Evolutionary conservation across 1,139 yeast genomes (phyloP).

Genomic region (Yamadazyma dushanensis): DNA sequence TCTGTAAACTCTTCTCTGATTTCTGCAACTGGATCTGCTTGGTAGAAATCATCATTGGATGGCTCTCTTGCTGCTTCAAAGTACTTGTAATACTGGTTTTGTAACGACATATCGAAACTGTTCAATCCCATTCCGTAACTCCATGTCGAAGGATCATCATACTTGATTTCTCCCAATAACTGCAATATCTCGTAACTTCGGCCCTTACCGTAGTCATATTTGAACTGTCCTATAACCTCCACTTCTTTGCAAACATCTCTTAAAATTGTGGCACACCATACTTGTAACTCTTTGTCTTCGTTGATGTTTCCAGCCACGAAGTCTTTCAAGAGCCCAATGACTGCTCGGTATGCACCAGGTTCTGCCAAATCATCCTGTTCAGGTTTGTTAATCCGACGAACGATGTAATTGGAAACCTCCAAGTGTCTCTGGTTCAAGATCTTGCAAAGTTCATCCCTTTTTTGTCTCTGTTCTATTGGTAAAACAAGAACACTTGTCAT

Average conservation of each 20-base stretch:
- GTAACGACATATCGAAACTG: constrained; percentile 23
- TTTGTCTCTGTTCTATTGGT: constrained; percentile 36
- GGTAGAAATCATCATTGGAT: constrained; percentile 27
- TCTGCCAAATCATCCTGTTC: neutral
- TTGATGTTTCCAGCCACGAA: constrained; percentile 50
- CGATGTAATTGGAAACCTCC: constrained; percentile 23
- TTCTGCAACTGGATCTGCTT: constrained; percentile 33
- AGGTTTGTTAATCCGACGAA: constrained; percentile 17
- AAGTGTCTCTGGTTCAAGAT: constrained; percentile 12
- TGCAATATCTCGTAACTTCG: constrained; percentile 49
- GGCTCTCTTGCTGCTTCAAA: constrained; percentile 18
- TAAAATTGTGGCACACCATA: constrained; percentile 36
- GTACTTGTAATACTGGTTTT: constrained; percentile 42
- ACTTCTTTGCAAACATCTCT: constrained; percentile 31
- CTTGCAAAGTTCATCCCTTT: constrained; percentile 8
- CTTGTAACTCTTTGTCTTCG: constrained; percentile 39
- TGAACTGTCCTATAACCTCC: constrained; percentile 28
- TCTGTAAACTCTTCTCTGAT: constrained; percentile 39
- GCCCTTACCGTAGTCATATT: constrained; percentile 46
- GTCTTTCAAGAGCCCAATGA: constrained; percentile 46
- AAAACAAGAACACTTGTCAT: constrained; percentile 50
- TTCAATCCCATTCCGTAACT: constrained; percentile 36
- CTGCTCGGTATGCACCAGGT: constrained; percentile 31
- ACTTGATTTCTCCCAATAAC: constrained; percentile 12
- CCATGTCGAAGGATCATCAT: constrained; percentile 52